Percentiles rank a stretch among this genome's conserved stretches.
Conservation (phyloP, 495 filamentous ascomycete species). For the Penicillium malachiteum region DNA sequence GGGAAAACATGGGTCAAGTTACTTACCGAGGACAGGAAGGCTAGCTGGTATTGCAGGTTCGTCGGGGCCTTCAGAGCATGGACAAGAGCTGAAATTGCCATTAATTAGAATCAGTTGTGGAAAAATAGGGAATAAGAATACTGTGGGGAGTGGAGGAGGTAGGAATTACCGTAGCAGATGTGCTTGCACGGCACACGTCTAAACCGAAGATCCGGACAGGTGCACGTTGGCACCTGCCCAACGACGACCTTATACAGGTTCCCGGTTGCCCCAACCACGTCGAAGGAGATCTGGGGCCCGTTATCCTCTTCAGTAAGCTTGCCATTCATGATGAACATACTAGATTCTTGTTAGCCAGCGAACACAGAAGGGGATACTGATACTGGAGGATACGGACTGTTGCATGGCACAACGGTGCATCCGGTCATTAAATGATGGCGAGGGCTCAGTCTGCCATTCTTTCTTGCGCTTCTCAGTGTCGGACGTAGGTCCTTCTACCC, state of each 20-base stretch:
- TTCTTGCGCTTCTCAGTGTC: neutral
- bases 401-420: neutral
- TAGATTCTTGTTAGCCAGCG: slow-evolving; percentile 15
- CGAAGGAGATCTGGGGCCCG: slow-evolving; percentile 54
- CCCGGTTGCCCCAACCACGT: slow-evolving; percentile 71
- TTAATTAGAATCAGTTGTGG: slow-evolving; percentile 9
- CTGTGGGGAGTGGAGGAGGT: too few relatives aligned
- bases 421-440: too few relatives aligned
- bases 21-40: slow-evolving; percentile 57
- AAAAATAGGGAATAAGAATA: too few relatives aligned
- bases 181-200: slow-evolving; percentile 68
- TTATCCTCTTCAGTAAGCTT: slow-evolving; percentile 35
- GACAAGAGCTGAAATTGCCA: slow-evolving; percentile 52
- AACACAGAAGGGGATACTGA: neutral
- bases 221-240: slow-evolving; percentile 57
- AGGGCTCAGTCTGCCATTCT: neutral
- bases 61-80: slow-evolving; percentile 62
- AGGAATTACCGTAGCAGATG: slow-evolving; percentile 56
- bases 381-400: neutral
- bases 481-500: too few relatives aligned
- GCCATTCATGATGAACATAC: slow-evolving; percentile 57
- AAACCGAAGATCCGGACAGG: slow-evolving; percentile 58
- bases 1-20: neutral
- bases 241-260: slow-evolving; percentile 70
- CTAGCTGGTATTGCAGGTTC: slow-evolving; percentile 71